Evolutionary conservation across 2,329 filamentous ascomycete species (phyloP).

Genomic region (Beauveria sp.): DNA sequence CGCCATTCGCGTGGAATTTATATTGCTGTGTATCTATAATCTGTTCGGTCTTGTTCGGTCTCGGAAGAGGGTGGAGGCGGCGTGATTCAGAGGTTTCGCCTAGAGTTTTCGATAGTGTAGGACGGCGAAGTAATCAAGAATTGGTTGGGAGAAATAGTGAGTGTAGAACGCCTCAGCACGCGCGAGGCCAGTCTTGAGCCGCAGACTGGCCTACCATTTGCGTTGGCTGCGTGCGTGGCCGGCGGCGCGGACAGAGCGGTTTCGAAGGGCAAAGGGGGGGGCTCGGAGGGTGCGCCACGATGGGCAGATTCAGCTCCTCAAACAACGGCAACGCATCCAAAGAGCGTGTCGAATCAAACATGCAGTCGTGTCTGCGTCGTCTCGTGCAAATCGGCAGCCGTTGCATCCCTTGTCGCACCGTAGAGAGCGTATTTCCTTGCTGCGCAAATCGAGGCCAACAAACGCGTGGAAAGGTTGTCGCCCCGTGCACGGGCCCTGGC

Average conservation of each 20-base stretch:
- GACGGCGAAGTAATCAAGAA: too few relatives aligned
- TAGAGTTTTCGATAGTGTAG: neutral
- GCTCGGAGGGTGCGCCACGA: neutral
- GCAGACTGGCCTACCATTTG: neutral
- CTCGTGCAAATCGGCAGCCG: neutral
- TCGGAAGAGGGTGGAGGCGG: neutral
- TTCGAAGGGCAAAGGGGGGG: slow-evolving; percentile 1
- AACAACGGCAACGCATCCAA: slow-evolving; percentile 4
- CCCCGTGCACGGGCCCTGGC: slow-evolving; percentile 2
- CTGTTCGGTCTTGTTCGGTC: neutral
- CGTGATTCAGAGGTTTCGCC: neutral
- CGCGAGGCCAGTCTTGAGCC: neutral
- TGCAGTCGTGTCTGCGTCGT: neutral
- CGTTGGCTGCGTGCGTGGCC: neutral
- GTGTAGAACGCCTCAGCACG: neutral
- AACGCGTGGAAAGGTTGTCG: slow-evolving; percentile 6
- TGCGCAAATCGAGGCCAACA: slow-evolving; percentile 10
- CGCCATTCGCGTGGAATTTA: slow-evolving; percentile 7
- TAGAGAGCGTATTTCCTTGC: neutral
- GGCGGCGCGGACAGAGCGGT: neutral
- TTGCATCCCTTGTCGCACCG: neutral
- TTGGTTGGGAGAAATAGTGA: neutral
- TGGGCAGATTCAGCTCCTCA: neutral
- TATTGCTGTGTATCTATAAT: neutral
- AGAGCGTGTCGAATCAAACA: neutral